Evolutionary conservation across 768 basidiomycete genomes (phyloP).

Genomic region (Boletellus sp.): DNA sequence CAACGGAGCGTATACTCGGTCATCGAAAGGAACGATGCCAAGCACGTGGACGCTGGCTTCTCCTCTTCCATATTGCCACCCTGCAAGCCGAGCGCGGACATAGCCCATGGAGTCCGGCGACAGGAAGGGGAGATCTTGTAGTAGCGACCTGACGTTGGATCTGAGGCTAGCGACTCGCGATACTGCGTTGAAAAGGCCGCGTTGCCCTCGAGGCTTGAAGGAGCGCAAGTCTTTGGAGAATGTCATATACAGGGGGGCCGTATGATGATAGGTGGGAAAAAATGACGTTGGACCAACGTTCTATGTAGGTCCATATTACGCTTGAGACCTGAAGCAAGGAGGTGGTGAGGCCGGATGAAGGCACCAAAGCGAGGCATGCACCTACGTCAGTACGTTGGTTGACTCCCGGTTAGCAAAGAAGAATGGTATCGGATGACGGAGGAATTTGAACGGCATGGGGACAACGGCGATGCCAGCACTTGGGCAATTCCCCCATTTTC

Average conservation of each 20-base stretch:
- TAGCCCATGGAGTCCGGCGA: too few relatives aligned
- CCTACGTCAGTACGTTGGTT: slow-evolving; percentile 34
- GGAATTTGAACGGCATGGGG: slow-evolving; percentile 28
- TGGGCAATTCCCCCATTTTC: slow-evolving; percentile 32
- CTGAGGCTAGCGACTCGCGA: background rate
- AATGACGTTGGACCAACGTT: slow-evolving; percentile 24
- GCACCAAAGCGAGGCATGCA: background rate
- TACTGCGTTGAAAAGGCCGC: slow-evolving; percentile 23
- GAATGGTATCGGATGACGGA: slow-evolving; percentile 39
- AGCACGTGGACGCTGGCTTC: slow-evolving; percentile 28
- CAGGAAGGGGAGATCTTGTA: too few relatives aligned
- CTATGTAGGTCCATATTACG: slow-evolving; percentile 36
- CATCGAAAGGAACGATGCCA: slow-evolving; percentile 17
- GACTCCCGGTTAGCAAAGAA: slow-evolving; percentile 24
- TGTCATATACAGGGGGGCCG: too few relatives aligned
- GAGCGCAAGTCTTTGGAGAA: slow-evolving; percentile 26
- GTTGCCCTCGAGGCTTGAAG: slow-evolving; percentile 29
- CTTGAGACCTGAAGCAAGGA: slow-evolving; percentile 17
- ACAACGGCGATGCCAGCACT: slow-evolving; percentile 32
- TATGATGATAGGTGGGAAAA: background rate
- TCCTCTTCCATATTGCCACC: slow-evolving; percentile 1
- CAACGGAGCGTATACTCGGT: background rate
- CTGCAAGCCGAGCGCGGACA: background rate
- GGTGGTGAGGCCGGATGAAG: background rate
- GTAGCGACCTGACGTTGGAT: background rate